Conservation (phyloP, 371 early-diverging fungal species). For the Rhizopus stolonifer region DNA sequence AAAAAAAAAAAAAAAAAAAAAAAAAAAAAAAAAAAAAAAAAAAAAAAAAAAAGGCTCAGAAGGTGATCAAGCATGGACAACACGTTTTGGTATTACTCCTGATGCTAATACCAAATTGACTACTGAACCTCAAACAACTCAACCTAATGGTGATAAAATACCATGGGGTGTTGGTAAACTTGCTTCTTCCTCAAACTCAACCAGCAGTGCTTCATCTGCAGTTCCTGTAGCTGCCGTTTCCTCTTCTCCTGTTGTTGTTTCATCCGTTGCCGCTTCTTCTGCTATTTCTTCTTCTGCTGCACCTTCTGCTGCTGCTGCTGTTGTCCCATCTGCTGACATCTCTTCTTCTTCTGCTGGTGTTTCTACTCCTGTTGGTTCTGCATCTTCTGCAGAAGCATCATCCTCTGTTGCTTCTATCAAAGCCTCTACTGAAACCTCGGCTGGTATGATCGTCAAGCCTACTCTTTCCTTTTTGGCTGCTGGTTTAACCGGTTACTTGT, state of each 20-base stretch:
- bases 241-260: slow-evolving; percentile 2
- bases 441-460: slow-evolving; percentile 17
- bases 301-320: slow-evolving; percentile 1
- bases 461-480: slow-evolving; percentile 19
- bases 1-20: too few species aligned
- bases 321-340: background rate
- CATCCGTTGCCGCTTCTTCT: background rate
- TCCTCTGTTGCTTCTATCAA: background rate
- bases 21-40: background rate
- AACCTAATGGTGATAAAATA: slow-evolving; percentile 35
- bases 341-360: slow-evolving; percentile 7
- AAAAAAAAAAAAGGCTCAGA: slow-evolving; percentile 23
- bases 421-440: background rate
- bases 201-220: background rate
- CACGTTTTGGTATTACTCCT: slow-evolving; percentile 40
- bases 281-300: background rate
- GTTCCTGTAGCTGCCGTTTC: background rate
- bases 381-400: too few species aligned
- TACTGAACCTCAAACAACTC: slow-evolving; percentile 24
- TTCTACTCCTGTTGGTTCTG: background rate
- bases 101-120: slow-evolving; percentile 22
- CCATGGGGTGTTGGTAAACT: slow-evolving; percentile 48
- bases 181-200: slow-evolving; percentile 3
- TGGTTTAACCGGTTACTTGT: slow-evolving; percentile 17
- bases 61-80: slow-evolving; percentile 38